Evolutionary conservation across 768 basidiomycete species (phyloP), one percentile per base, ranked within the genome.

Genomic region (Suillus brevipes): DNA sequence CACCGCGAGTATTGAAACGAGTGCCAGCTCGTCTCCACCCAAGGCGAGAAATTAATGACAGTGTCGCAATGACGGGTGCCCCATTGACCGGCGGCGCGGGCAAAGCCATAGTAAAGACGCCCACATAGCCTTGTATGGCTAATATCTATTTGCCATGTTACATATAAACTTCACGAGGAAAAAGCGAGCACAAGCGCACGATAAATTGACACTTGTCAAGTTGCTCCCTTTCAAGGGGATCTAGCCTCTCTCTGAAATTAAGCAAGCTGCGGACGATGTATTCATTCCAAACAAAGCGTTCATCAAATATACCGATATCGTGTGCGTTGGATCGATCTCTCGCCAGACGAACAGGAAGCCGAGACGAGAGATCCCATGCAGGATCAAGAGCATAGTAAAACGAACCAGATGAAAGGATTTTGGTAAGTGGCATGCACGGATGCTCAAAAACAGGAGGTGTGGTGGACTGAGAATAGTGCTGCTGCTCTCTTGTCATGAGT

Each of bases 11-110:
- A 75, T 97, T 98, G 80, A 99, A 99, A 45, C 97, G 87, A 23
- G 97, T 98, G 4, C 97, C 97, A 31, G 97, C 96, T 68, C 97
- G 85, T 78, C 94, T 96, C 89, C 93, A 96, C 12, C 95, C 90
- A 6, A 99, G 83, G 47, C 97, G 83, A 14, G 92, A 94, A 59
- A 98, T 90, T 64, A 99, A 78, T 5, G 89, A 86, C 25, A 97
- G 75, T 1, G 91, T 92, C 5, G 87, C 91, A 65, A 92, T 81
- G 23, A 84, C 83, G 8, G 89, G 94, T 38, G 85, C 76, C n/a
- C 88, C 89, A 75, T 87, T 84, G 38, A 87, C 87, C 25, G 91
- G 92, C 20, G 87, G 91, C 25, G 87, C 89, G 58, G 89, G 90
- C 23, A 90, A 80, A 9, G 91, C 84, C 80, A 98, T 85, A 0